Base-by-base conservation (phyloP, 208 protist genomes). In the Crithidia brevicula region DNA sequence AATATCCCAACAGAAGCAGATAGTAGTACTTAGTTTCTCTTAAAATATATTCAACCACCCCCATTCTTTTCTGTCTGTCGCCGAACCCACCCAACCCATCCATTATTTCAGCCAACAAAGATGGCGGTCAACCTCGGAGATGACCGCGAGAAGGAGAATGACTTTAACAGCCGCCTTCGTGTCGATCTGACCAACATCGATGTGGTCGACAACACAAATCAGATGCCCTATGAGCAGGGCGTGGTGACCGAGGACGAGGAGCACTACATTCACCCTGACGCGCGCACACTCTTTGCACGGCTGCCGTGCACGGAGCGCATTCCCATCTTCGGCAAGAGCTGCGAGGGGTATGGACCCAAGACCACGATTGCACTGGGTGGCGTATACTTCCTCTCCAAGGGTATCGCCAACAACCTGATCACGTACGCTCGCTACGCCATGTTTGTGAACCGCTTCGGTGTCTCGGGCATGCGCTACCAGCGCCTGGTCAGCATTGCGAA, bases 351-450 rank as follows among this genome's bases (percentile, higher is more conserved):
- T 56, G 86, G 81, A 25, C 77, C 72, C 15, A 74, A 56, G 16
- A 76, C 56, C 40, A 79, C 74, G 5, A 54, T 82, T 8, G 49
- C 80, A 3, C 65, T 88, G 18, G 80, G 79, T 22, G 40, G 86
- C 20, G 56, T 51, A 38, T 82, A 85, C 74, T 80, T 90, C 31
- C 67, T 90, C 20, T 72, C 23, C 70, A 86, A 86, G 58, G 83
- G 84, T 13, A 67, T 85, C 38, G 73, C 76, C 33, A 70, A 77
- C 53, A 67, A 90, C 34, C 53, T 84, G 28, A 73, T 94, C 42
- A 67, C 38, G 38, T 67, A 57, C 53, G 73, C 76, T 10, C 46
- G 64, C 34, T 79, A 74, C 60, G 70, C 83, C 25, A 87, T 92
- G 79, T 80, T 92, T 30, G 57, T 74, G n/a, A 47, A 79, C 28